phyloP scores from a whole-genome alignment of 768 basidiomycete genomes.

The Pleurotus salmoneostramineus region DNA sequence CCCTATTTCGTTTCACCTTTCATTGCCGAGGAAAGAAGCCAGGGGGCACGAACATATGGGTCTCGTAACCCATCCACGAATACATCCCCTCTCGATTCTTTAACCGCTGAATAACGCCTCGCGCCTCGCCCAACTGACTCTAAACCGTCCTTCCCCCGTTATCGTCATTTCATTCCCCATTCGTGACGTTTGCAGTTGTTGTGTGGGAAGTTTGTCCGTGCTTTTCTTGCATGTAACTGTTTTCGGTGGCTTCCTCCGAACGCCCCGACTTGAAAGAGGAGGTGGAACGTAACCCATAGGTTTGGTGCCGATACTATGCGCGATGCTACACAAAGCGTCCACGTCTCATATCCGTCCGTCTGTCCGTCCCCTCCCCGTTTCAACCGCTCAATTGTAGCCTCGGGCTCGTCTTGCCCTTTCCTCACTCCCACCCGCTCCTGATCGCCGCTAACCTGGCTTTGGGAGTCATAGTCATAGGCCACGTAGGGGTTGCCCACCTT shows the following conservation, averaged over 20 bases:
- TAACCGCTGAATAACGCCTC: not conserved
- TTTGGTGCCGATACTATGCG: not conserved
- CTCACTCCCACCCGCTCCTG: too few relatives aligned
- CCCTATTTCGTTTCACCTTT: not conserved
- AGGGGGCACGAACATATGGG: not conserved
- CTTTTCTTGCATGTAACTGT: not conserved
- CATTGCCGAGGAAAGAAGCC: not conserved
- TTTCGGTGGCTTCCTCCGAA: not conserved
- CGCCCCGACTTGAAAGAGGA: not conserved
- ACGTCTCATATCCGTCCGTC: not conserved
- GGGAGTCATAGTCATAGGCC: too few relatives aligned
- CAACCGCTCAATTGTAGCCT: too few relatives aligned
- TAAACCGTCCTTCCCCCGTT: too few relatives aligned
- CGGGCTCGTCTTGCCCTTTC: too few relatives aligned
- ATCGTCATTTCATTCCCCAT: too few relatives aligned
- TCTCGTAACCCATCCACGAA: not conserved
- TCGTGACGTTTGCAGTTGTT: too few relatives aligned
- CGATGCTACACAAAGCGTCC: not conserved
- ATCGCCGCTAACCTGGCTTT: too few relatives aligned
- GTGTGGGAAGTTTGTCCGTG: too few relatives aligned
- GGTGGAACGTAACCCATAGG: not conserved
- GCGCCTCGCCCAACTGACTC: too few relatives aligned
- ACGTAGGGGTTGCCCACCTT: too few relatives aligned
- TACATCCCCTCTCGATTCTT: not conserved
- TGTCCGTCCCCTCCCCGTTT: too few relatives aligned